Evolutionary conservation across 192 early-diverging fungal genomes (phyloP), one percentile per base, ranked within the genome.

Genomic region (Coemansia javaensis): DNA sequence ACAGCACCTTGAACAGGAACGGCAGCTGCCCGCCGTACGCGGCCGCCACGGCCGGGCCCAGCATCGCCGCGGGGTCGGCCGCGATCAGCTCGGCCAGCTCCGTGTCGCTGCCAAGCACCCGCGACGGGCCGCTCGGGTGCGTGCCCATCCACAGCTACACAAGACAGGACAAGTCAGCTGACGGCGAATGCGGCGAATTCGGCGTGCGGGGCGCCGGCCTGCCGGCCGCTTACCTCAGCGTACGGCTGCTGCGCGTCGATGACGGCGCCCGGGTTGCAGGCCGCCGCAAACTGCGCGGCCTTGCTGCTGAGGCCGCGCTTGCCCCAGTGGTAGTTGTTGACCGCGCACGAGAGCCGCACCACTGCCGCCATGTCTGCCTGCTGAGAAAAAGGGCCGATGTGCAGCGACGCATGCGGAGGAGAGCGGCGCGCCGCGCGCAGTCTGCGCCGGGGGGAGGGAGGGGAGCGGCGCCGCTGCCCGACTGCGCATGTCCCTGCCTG

Each of bases 131-230:
- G 64, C 85, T 96, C 3, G 93, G 86, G 57, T 99, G 96, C 8
- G 96, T 98, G 18, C 93, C 93, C 95, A 98, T 96, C 93, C 93
- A 96, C 15, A 99, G 81, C 89, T 63, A n/a, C n/a, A 63, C 83
- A 56, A 18, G 27, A 25, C 22, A 18, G 24, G 31, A 40, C 41
- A 61, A 9, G 18, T 8, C 3, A 22, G 38, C 38, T 2, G 2
- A 21, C n/a, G 10, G 10, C 32, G 2, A 1, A n/a, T n/a, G n/a
- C n/a, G n/a, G 10, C n/a, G 10, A 33, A 33, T 35, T 49, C 6
- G 15, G 7, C 17, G 5, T 3, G 34, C 7, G 24, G 14, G 5
- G n/a, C 21, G 28, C 16, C 35, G 32, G 44, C 44, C 88, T n/a
- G n/a, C n/a, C n/a, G n/a, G n/a, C n/a, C n/a, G n/a, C 84, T 82